Evolutionary conservation across 139 green algal species (phyloP), one percentile per base, ranked within the genome.

Genomic region (Chlorella vulgaris): DNA sequence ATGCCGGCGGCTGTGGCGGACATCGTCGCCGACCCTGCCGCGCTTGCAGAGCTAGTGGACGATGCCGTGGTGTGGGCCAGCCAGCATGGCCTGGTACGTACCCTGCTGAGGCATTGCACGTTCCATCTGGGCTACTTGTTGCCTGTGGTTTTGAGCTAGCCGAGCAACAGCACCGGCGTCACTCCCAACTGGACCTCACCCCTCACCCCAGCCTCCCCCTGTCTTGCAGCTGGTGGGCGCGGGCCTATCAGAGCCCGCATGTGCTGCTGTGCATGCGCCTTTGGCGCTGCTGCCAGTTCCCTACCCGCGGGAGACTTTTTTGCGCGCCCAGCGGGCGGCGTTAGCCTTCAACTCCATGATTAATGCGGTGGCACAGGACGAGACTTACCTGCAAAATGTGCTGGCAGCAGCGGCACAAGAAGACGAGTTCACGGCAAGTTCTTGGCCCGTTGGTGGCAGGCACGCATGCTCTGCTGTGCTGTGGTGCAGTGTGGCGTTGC

Each of bases 351-450:
- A 97, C 81, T 69, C 42, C 0, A 69, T 99, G 53, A 90, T 97
- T 7, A 94, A 98, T 70, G 60, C 75, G 0, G 91, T 99, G 26
- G 90, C 88, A 0, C 19, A 63, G 1, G 95, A 99, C 67, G 86
- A 89, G 29, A 83, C 60, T 0, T 99, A 97, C 83, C 80, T 98
- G 40, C 74, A 88, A 61, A 15, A 51, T 13, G 93, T 91, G 0
- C 87, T 99, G 51, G 62, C 35, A 1, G 80, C 82, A 15, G 89
- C 92, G 29, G 90, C 86, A 67, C 84, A 86, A 66, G 85, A 92
- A 28, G 96, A 98, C 83, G 84, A 89, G 22, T 99, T 99, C 90
- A 99, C 94, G 3, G 86, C 85, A 67, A 62, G 81, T 33, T 58
- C 38, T 22, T 18, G 39, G 24, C 1, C 39, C 7, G 33, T 4